Percentiles rank a stretch among this genome's conserved stretches.
Conservation (phyloP, 164 flowering plant species). For the Chimonanthus praecox region DNA sequence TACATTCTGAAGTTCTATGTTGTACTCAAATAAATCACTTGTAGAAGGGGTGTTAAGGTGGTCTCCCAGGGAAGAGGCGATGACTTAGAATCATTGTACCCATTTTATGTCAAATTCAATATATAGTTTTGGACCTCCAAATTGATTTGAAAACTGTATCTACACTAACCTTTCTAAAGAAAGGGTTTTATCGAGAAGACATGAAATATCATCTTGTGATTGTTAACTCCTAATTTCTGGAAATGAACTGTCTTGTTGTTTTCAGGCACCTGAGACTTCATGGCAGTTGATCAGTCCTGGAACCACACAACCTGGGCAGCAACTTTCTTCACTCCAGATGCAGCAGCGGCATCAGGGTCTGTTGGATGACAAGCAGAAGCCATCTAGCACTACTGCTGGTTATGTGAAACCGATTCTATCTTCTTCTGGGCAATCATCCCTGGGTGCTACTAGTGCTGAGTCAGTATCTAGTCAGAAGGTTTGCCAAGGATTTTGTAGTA, state of each 20-base stretch:
- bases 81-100: no score
- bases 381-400: conserved; percentile 28
- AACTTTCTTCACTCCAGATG: conserved; percentile 45
- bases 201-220: no score
- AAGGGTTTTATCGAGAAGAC: no score
- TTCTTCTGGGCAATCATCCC: conserved; percentile 38
- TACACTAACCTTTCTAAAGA: no score
- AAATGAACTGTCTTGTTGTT: conserved; percentile 1
- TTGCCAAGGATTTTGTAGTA: conserved; percentile 1
- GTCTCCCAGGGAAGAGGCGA: no score
- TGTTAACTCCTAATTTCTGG: no score
- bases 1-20: no score
- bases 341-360: conserved; percentile 57
- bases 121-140: no score
- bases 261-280: conserved; percentile 29
- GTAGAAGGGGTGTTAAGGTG: no score
- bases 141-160: no score
- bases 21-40: no score
- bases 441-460: conserved; percentile 29
- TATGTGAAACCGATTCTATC: conserved; percentile 44
- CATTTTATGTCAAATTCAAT: no score
- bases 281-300: conserved; percentile 47
- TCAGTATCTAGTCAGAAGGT: conserved; percentile 50
- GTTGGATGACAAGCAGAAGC: conserved; percentile 57
- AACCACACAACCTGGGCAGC: conserved; percentile 39